Base-by-base conservation (phyloP, 2,329 filamentous ascomycete genomes). In the Plenodomus lindquistii region DNA sequence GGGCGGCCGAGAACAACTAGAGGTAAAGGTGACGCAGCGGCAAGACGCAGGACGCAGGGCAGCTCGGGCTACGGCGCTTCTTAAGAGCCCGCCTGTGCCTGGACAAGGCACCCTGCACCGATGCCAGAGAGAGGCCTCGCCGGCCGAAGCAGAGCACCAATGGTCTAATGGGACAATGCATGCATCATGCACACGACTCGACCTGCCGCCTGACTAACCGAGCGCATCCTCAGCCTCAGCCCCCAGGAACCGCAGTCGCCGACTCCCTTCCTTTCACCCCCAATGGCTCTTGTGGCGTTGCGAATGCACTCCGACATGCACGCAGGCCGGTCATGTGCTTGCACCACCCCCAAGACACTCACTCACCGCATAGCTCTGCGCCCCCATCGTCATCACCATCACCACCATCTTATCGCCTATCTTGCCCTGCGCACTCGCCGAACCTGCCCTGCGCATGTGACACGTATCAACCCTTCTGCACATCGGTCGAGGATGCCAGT, bases 381-480 rank as follows among this genome's bases (percentile, higher is more conserved):
- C 22, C 13, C 15, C 3, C 40, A 35, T n/a, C n/a, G n/a, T 37
- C 41, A 37, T 21, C 16, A 22, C 39, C 19, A 21, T 11, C 15
- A 11, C n/a, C 21, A 15, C 22, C 18, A 11, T 19, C 18, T 3
- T 34, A 37, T 29, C 39, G 21, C 39, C 21, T 11, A 37, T 31
- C 39, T 19, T 31, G 39, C 35, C 39, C 54, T 37, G 49, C 34
- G 27, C 27, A 36, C 52, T 59, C 57, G 60, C 54, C 46, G 49
- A 37, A 58, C 56, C 46, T 63, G 54, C 58, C 56, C 47, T 53
- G 37, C 42, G 52, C 58, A 55, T 54, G 51, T 59, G 60, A 58
- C 59, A 63, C 60, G 58, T 58, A 52, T 55, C 50, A 42, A 46
- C 53, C 52, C 38, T 42, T 41, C 44, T 46, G 43, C 42, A 36